phyloP scores from a whole-genome alignment of 2,329 filamentous ascomycete species.

The Raffaelea arxii region DNA sequence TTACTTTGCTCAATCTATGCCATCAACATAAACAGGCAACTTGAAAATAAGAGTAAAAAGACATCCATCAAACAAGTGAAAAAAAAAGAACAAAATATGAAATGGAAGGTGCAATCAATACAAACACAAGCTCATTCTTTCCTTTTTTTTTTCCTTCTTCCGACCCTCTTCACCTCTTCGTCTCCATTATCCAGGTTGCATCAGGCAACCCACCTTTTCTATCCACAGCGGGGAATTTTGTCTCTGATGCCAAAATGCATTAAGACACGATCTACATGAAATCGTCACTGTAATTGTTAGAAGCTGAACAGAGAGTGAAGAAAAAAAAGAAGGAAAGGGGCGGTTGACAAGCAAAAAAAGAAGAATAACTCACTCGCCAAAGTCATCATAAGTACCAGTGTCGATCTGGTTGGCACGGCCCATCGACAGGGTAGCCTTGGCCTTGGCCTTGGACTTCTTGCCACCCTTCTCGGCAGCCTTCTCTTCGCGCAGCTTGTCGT shows the following conservation, averaged over 20 bases:
- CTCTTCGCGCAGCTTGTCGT: constrained; percentile 99
- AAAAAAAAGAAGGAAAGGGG: neutral
- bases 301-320: neutral
- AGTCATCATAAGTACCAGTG: constrained; percentile 65
- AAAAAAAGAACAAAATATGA: too few relatives aligned
- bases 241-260: too few relatives aligned
- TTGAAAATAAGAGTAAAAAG: too few relatives aligned
- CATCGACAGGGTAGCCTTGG: constrained; percentile 74
- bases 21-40: too few relatives aligned
- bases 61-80: too few relatives aligned
- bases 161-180: neutral
- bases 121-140: too few relatives aligned
- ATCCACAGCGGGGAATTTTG: too few relatives aligned
- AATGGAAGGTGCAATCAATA: too few relatives aligned
- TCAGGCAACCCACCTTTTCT: too few relatives aligned
- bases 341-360: neutral
- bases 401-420: constrained; percentile 54
- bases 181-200: too few relatives aligned
- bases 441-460: constrained; percentile 98
- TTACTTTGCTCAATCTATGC: too few relatives aligned
- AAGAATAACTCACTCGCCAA: constrained; percentile 63
- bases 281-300: constrained; percentile 43
- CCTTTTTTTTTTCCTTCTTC: too few relatives aligned
- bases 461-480: constrained; percentile 86
- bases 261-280: constrained; percentile 51